Conservation (phyloP, 441 rosid genomes). For the Eruca vesicaria region DNA sequence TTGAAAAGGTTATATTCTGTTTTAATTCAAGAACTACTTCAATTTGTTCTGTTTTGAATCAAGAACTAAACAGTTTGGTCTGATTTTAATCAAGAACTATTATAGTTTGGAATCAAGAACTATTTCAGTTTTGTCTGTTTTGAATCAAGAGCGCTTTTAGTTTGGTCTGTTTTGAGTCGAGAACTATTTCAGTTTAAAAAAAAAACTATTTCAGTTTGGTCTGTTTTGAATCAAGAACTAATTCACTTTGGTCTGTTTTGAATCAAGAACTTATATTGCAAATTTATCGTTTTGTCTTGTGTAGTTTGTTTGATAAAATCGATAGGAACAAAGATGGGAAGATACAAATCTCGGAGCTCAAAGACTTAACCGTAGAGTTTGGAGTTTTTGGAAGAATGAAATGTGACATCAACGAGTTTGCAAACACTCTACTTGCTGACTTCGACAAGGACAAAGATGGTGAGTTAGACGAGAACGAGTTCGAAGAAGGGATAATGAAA, state of each 20-base stretch:
- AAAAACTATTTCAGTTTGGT: no score
- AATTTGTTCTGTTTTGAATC: no score
- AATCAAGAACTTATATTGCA: not conserved
- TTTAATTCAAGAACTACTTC: not conserved
- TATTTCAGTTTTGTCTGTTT: no score
- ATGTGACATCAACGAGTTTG: conserved; percentile 39
- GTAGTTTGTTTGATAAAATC: conserved; percentile 33
- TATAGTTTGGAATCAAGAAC: no score
- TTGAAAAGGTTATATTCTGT: conserved; percentile 29
- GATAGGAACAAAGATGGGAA: conserved; percentile 38
- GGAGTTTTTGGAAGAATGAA: conserved; percentile 36
- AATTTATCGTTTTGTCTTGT: not conserved
- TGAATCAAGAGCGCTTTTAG: no score
- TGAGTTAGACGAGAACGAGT: conserved; percentile 31
- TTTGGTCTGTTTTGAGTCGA: no score
- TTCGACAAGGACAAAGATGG: conserved; percentile 37
- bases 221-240: not conserved
- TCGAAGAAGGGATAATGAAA: conserved; percentile 36
- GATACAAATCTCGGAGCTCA: conserved; percentile 37
- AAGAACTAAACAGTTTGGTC: no score
- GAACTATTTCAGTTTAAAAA: no score
- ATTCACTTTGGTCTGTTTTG: no score
- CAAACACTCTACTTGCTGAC: conserved; percentile 29
- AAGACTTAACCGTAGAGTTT: conserved; percentile 35
- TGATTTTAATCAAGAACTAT: no score